Conservation (phyloP, 1,139 yeast species). For the Lodderomyces jiufengensis region DNA sequence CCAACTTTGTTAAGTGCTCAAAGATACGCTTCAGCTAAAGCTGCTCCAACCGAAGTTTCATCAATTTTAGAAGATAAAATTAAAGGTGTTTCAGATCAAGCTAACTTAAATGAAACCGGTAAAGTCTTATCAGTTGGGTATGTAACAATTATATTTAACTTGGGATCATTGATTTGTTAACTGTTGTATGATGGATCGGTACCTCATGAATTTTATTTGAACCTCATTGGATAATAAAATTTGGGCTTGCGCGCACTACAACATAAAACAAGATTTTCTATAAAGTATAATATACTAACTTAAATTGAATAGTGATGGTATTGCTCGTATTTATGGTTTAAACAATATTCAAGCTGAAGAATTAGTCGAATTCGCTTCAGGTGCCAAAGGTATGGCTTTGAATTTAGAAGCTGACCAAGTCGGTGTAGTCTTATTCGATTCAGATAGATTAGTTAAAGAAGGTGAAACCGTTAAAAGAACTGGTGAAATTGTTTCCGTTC, state of each 20-base stretch:
- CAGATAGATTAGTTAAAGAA: slow-evolving; percentile 97
- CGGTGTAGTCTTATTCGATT: slow-evolving; percentile 99
- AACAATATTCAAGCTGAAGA: slow-evolving; percentile 99
- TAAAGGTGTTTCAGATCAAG: slow-evolving; percentile 98
- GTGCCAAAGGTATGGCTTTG: slow-evolving; percentile 99
- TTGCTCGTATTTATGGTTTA: slow-evolving; percentile 99
- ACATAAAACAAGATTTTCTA: too few species aligned
- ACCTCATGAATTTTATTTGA: slow-evolving; percentile 28
- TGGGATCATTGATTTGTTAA: too few species aligned
- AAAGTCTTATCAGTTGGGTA: slow-evolving; percentile 97
- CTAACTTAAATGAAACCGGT: slow-evolving; percentile 98
- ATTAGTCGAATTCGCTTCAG: slow-evolving; percentile 98
- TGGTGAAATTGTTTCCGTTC: slow-evolving; percentile 98
- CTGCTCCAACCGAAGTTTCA: slow-evolving; percentile 99
- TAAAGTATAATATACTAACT: slow-evolving; percentile 21
- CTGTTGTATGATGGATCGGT: slow-evolving; percentile 95
- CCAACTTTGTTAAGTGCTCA: slow-evolving; percentile 62
- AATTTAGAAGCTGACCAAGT: slow-evolving; percentile 99
- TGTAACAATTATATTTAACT: slow-evolving; percentile 30
- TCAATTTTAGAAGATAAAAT: slow-evolving; percentile 98
- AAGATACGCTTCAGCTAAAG: slow-evolving; percentile 94
- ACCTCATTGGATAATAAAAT: slow-evolving; percentile 7
- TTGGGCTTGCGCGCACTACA: background rate
- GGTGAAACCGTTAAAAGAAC: slow-evolving; percentile 99
- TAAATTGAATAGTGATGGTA: slow-evolving; percentile 84